Percentiles rank a stretch among this genome's conserved stretches.
phyloP scores from a whole-genome alignment of 352 stramenopile genomes.

The Halophytophthora polymorphica region DNA sequence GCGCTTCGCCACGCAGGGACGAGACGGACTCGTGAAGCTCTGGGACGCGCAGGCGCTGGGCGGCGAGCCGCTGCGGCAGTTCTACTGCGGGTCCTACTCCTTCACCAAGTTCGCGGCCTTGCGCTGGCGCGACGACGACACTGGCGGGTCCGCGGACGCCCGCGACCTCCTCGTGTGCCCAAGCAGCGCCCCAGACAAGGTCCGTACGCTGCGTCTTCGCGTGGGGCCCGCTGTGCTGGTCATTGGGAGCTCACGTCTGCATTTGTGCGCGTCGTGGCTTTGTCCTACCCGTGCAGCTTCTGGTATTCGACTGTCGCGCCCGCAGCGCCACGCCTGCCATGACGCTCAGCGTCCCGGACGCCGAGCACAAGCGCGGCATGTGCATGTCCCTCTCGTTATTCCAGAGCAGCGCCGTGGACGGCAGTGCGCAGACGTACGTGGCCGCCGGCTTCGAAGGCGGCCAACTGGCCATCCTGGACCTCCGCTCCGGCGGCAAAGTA shows the following conservation, averaged over 20 bases:
- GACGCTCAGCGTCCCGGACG: conserved; percentile 27
- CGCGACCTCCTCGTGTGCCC: conserved; percentile 40
- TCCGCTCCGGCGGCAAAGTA: conserved; percentile 46
- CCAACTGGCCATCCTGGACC: conserved; percentile 60
- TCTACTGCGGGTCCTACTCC: conserved; percentile 61
- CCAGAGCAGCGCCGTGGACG: conserved; percentile 16
- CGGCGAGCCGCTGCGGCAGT: conserved; percentile 26
- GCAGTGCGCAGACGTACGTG: conserved; percentile 37
- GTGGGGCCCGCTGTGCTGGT: neutral
- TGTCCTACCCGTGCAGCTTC: conserved; percentile 20
- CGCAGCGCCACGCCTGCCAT: conserved; percentile 24
- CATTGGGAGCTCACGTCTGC: neutral
- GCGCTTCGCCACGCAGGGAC: conserved; percentile 63
- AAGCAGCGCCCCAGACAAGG: conserved; percentile 39
- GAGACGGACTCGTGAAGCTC: conserved; percentile 66
- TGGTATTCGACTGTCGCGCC: conserved; percentile 45
- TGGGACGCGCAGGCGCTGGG: conserved; percentile 46
- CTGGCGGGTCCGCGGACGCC: neutral
- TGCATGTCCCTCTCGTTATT: conserved; percentile 44
- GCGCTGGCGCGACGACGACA: conserved; percentile 26
- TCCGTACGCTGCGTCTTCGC: neutral
- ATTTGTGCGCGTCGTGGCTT: neutral
- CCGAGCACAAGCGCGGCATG: conserved; percentile 39
- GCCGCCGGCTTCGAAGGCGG: conserved; percentile 71
- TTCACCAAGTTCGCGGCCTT: conserved; percentile 60